A percentile compares a stretch with the other conserved stretches of the same genome.
phyloP scores from a whole-genome alignment of 1,139 yeast species.

The Wickerhamomyces sp. region DNA sequence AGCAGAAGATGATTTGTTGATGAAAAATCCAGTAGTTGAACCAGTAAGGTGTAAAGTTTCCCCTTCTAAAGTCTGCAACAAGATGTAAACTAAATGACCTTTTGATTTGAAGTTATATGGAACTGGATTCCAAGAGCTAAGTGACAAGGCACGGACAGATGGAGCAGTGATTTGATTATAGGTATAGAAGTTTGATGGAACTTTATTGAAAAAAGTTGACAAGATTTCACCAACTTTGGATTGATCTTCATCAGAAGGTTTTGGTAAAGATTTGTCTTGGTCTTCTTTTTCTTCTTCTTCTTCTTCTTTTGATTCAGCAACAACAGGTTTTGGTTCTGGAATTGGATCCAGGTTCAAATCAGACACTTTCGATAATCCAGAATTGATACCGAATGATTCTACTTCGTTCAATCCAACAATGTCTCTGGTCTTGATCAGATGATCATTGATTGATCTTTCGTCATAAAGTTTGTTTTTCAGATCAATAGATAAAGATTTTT shows the following conservation, averaged over 20 bases:
- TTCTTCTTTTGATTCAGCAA: constrained; percentile 6
- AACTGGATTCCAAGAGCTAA: constrained; percentile 88
- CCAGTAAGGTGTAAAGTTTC: constrained; percentile 77
- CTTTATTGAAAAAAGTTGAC: constrained; percentile 15
- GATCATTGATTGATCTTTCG: constrained; percentile 41
- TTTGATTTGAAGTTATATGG: constrained; percentile 53
- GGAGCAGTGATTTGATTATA: constrained; percentile 28
- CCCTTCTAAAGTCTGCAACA: constrained; percentile 73
- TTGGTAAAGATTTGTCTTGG: constrained; percentile 9
- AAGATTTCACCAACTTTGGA: constrained; percentile 18
- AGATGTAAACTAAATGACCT: constrained; percentile 81
- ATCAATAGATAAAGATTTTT: constrained; percentile 27
- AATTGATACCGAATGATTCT: constrained; percentile 30
- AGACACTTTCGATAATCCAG: constrained; percentile 38
- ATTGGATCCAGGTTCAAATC: constrained; percentile 25
- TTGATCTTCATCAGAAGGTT: constrained; percentile 17
- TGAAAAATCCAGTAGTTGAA: constrained; percentile 70
- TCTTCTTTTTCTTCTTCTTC: constrained; percentile 7
- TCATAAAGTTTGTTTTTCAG: constrained; percentile 41
- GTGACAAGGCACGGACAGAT: constrained; percentile 44
- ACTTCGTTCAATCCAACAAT: constrained; percentile 35
- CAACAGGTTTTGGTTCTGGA: constrained; percentile 3
- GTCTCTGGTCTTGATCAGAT: constrained; percentile 42
- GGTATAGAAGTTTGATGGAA: constrained; percentile 23
- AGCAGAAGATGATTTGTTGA: constrained; percentile 61